A percentile compares a stretch with the other conserved stretches of the same genome.
Conservation (phyloP, 2,329 filamentous ascomycete species). For the Alternaria viburni region DNA sequence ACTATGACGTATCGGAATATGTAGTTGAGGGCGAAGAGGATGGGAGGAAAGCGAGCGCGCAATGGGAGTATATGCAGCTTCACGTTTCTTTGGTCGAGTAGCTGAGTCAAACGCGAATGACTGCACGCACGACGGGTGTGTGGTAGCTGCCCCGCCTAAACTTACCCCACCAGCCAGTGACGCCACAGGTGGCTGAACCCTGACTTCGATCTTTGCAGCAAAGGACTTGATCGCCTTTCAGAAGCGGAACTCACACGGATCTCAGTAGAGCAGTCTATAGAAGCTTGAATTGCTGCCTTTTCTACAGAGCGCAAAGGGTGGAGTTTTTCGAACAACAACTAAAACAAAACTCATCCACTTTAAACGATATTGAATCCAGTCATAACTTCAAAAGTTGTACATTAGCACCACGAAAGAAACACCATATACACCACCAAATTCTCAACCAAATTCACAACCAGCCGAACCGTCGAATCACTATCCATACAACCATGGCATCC, state of each 20-base stretch:
- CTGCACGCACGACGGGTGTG: conserved; percentile 17
- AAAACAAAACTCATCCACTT: no score
- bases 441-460: no score
- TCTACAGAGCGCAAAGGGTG: no score
- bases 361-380: no score
- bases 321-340: no score
- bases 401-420: no score
- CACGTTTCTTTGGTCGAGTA: conserved; percentile 15
- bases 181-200: conserved; percentile 22
- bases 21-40: background rate
- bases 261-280: no score
- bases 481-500: background rate
- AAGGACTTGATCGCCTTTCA: no score
- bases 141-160: conserved; percentile 32
- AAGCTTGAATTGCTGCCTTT: background rate
- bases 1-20: background rate
- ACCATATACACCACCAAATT: no score
- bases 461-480: no score
- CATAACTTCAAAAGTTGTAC: no score
- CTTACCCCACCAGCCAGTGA: conserved; percentile 22
- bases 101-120: conserved; percentile 31
- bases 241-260: background rate
- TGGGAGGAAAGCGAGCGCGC: background rate
- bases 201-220: background rate
- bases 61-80: background rate